Evolutionary conservation across 106 monocot genomes (phyloP).

Genomic region (Dendrobium chrysotoxum): DNA sequence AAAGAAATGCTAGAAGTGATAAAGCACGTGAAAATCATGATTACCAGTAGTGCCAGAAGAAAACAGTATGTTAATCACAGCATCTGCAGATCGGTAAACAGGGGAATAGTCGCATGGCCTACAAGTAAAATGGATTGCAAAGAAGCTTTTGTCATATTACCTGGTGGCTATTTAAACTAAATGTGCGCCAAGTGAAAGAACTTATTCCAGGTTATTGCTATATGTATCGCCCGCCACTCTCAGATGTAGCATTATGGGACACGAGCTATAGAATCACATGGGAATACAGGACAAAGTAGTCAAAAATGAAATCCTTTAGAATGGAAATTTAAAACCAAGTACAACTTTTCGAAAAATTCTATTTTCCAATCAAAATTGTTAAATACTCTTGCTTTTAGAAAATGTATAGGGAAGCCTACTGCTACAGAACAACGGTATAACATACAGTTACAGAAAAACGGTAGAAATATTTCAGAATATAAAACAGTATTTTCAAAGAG

Average conservation of each 20-base stretch:
- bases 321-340: background rate
- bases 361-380: slow-evolving; percentile 3
- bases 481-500: background rate
- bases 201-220: background rate
- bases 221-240: background rate
- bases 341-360: background rate
- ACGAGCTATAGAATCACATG: no score
- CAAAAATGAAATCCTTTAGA: background rate
- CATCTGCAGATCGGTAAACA: slow-evolving; percentile 52
- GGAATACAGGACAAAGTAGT: background rate
- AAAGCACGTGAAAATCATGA: background rate
- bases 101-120: slow-evolving; percentile 51
- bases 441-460: background rate
- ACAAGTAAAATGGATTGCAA: slow-evolving; percentile 9
- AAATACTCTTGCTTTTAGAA: background rate
- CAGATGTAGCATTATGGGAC: background rate
- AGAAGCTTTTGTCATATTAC: background rate
- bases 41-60: slow-evolving; percentile 96
- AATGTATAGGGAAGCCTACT: background rate
- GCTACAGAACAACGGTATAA: background rate
- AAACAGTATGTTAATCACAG: slow-evolving; percentile 75
- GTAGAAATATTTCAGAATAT: background rate
- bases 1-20: background rate
- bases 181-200: background rate
- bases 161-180: background rate